Conservation (phyloP, 2,329 filamentous ascomycete species). For the Scytalidium sp. region DNA sequence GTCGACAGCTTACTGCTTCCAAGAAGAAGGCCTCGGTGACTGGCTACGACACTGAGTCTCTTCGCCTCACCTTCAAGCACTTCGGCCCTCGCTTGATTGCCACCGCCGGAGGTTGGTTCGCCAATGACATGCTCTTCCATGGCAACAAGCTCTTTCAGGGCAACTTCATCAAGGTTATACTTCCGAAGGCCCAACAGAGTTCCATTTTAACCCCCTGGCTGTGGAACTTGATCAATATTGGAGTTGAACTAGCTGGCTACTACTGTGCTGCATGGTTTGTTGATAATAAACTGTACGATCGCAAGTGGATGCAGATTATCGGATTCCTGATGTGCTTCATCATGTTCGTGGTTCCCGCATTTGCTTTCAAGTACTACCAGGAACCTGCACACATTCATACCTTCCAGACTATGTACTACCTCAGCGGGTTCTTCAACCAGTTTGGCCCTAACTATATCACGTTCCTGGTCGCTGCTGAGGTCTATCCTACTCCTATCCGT, state of each 20-base stretch:
- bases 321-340: slow-evolving; percentile 93
- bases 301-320: slow-evolving; percentile 94
- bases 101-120: slow-evolving; percentile 88
- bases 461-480: slow-evolving; percentile 92
- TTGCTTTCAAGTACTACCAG: slow-evolving; percentile 83
- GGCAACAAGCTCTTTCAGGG: slow-evolving; percentile 97
- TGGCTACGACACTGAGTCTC: slow-evolving; percentile 85
- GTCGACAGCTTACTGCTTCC: slow-evolving; percentile 74
- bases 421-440: slow-evolving; percentile 98
- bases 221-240: slow-evolving; percentile 90
- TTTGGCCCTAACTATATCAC: slow-evolving; percentile 92
- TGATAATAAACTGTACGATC: slow-evolving; percentile 94
- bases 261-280: slow-evolving; percentile 75
- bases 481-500: slow-evolving; percentile 92
- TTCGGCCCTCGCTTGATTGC: slow-evolving; percentile 86
- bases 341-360: slow-evolving; percentile 88
- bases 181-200: slow-evolving; percentile 44
- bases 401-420: slow-evolving; percentile 99
- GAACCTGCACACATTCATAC: slow-evolving; percentile 66
- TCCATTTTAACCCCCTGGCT: slow-evolving; percentile 86
- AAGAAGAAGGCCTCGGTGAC: slow-evolving; percentile 88
- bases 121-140: slow-evolving; percentile 98
- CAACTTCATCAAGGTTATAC: slow-evolving; percentile 83
- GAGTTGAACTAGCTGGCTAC: slow-evolving; percentile 82
- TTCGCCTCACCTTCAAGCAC: slow-evolving; percentile 73